Conservation (phyloP, 441 rosid species). For the Gossypium davidsonii region DNA sequence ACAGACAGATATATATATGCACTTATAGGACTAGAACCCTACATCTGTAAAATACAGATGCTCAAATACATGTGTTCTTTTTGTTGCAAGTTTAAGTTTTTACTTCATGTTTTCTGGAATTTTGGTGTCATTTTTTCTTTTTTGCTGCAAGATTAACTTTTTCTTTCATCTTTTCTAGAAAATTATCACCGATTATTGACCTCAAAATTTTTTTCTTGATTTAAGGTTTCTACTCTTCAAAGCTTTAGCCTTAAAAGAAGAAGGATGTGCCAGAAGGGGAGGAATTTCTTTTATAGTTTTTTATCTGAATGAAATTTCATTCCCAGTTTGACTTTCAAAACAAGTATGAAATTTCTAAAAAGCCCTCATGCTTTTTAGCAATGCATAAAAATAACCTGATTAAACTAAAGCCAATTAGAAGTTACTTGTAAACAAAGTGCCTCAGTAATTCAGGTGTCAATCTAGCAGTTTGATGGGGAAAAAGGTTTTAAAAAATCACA, state of each 20-base stretch:
- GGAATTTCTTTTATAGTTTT: neutral
- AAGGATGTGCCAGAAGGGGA: neutral
- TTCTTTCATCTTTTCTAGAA: conserved; percentile 2
- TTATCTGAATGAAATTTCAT: neutral
- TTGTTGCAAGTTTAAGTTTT: neutral
- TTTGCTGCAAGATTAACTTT: neutral
- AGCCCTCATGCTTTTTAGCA: neutral
- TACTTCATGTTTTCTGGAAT: neutral
- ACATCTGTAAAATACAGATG: neutral
- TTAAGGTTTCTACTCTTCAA: neutral
- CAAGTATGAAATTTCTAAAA: neutral
- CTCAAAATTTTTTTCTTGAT: neutral
- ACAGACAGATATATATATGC: neutral
- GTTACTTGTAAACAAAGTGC: neutral
- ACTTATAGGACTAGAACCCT: neutral
- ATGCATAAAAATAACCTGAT: neutral
- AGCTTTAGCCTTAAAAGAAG: neutral
- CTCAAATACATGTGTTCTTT: neutral
- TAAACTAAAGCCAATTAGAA: neutral
- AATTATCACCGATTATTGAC: too few species aligned
- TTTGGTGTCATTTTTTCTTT: neutral
- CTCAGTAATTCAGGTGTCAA: neutral
- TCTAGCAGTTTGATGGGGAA: neutral
- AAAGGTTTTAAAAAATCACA: neutral
- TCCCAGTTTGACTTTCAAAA: neutral